Evolutionary conservation across 2,329 filamentous ascomycete genomes (phyloP).

Genomic region (Fusarium vanettenii): DNA sequence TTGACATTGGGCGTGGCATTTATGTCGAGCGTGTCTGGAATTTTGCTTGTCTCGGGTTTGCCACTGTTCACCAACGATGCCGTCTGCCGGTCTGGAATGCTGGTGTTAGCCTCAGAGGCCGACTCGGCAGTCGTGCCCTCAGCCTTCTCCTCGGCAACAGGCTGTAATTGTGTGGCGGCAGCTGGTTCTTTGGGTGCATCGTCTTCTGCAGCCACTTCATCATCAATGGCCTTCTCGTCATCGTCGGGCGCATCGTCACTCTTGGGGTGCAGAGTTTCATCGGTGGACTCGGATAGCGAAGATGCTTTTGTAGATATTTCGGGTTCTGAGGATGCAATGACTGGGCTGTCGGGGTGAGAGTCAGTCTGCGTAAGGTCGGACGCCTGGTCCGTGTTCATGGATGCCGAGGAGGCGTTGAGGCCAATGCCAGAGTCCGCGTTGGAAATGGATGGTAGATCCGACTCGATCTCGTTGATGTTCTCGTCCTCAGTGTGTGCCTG

Average conservation of each 20-base stretch:
- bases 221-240: constrained; percentile 19
- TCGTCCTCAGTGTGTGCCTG: constrained; percentile 39
- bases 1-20: constrained; percentile 12
- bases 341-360: constrained; percentile 68
- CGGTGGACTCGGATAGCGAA: constrained; percentile 71
- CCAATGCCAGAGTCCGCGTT: constrained; percentile 68
- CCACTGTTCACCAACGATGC: constrained; percentile 14
- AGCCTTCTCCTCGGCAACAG: constrained; percentile 8
- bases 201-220: constrained; percentile 5
- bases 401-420: constrained; percentile 57
- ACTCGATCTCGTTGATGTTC: constrained; percentile 33
- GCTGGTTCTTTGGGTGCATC: neutral
- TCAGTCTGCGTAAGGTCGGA: constrained; percentile 63
- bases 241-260: constrained; percentile 34
- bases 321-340: constrained; percentile 64
- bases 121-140: constrained; percentile 19
- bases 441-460: constrained; percentile 48
- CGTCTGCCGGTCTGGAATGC: constrained; percentile 28
- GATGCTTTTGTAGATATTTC: constrained; percentile 72
- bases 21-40: constrained; percentile 31
- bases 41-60: constrained; percentile 28
- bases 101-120: constrained; percentile 34
- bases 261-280: constrained; percentile 64
- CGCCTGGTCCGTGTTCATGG: constrained; percentile 57
- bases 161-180: constrained; percentile 6